Percentiles rank a stretch among this genome's conserved stretches.
Evolutionary conservation across 306 rosid species (phyloP).

Genomic region (Sphenostylis stenocarpa): DNA sequence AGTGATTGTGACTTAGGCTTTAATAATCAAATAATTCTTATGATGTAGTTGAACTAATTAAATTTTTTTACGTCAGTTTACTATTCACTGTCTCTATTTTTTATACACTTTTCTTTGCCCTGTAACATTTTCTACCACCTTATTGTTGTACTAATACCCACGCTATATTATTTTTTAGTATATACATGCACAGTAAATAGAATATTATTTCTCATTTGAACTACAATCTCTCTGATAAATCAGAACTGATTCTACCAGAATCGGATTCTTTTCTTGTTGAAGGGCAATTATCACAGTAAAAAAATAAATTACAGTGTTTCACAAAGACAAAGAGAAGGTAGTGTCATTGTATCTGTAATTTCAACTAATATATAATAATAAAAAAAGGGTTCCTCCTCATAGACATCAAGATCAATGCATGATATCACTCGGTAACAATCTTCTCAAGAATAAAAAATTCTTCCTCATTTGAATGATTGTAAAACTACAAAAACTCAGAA

Average conservation of each 20-base stretch:
- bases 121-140: neutral
- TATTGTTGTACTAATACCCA: neutral
- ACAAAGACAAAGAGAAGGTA: neutral
- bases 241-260: conserved; percentile 12
- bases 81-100: neutral
- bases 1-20: neutral
- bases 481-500: conserved; percentile 35
- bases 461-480: conserved; percentile 12
- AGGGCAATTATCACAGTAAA: neutral
- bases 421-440: conserved; percentile 14
- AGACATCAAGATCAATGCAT: conserved; percentile 26
- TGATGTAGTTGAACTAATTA: neutral
- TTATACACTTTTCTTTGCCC: neutral
- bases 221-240: neutral
- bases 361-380: too few species aligned
- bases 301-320: conserved; percentile 6
- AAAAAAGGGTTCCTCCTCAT: neutral
- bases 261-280: conserved; percentile 26
- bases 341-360: neutral
- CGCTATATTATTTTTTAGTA: neutral
- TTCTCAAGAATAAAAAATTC: conserved; percentile 6
- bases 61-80: neutral
- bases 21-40: neutral
- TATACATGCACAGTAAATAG: neutral
- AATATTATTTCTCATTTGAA: conserved; percentile 11